A percentile compares a stretch with the other conserved stretches of the same genome.
Conservation (phyloP, 2,329 filamentous ascomycete genomes). For the Exophiala alcalophila region DNA sequence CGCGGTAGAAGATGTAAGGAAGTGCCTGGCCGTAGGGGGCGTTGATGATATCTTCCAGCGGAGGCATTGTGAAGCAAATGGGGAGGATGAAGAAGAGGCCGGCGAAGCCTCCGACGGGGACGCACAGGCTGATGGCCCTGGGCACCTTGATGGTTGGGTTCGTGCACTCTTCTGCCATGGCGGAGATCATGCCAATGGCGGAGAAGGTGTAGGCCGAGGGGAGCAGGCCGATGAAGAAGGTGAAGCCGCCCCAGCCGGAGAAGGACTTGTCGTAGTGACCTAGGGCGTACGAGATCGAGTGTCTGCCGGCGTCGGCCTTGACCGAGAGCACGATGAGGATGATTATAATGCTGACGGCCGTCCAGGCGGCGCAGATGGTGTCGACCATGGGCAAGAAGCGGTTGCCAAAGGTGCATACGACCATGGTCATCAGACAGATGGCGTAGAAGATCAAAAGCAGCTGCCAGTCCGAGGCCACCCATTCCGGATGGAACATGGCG, state of each 20-base stretch:
- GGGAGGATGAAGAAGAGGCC: slow-evolving; percentile 56
- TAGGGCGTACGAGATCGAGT: slow-evolving; percentile 52
- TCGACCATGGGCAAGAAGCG: slow-evolving; percentile 63
- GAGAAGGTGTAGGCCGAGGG: slow-evolving; percentile 59
- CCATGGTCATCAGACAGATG: slow-evolving; percentile 62
- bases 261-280: slow-evolving; percentile 56
- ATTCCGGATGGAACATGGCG: slow-evolving; percentile 55
- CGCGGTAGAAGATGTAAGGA: slow-evolving; percentile 50
- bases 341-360: slow-evolving; percentile 54
- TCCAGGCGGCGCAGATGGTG: slow-evolving; percentile 57
- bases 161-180: slow-evolving; percentile 60
- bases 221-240: slow-evolving; percentile 61
- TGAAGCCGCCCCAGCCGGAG: slow-evolving; percentile 58
- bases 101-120: slow-evolving; percentile 54
- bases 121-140: slow-evolving; percentile 51
- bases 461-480: slow-evolving; percentile 59
- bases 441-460: slow-evolving; percentile 69
- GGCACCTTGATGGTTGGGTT: slow-evolving; percentile 54
- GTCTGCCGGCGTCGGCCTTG: slow-evolving; percentile 53
- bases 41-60: slow-evolving; percentile 45
- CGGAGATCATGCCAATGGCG: slow-evolving; percentile 61
- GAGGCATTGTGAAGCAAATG: slow-evolving; percentile 51
- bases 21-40: slow-evolving; percentile 50
- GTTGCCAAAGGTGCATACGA: slow-evolving; percentile 66
- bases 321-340: slow-evolving; percentile 57